Conservation (phyloP, 805 yeast species). For the Saturnispora besseyi region DNA sequence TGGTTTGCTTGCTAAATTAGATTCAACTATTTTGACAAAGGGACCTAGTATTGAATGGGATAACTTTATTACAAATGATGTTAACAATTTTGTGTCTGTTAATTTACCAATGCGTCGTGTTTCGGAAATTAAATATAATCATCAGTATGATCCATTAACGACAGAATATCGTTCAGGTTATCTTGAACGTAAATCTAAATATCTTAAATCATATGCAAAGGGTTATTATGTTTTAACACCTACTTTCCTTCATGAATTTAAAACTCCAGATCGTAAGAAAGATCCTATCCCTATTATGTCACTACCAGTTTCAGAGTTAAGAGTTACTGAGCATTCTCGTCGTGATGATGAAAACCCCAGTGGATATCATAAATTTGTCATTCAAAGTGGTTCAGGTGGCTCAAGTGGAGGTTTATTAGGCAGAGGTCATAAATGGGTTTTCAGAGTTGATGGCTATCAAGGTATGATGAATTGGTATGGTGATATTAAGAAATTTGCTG, state of each 20-base stretch:
- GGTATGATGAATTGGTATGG: slow-evolving; percentile 78
- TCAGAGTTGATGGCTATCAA: slow-evolving; percentile 77
- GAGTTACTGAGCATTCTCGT: slow-evolving; percentile 73
- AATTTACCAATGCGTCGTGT: slow-evolving; percentile 51
- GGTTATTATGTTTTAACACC: slow-evolving; percentile 92
- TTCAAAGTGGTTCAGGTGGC: slow-evolving; percentile 62
- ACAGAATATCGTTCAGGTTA: slow-evolving; percentile 65
- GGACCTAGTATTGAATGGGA: slow-evolving; percentile 87
- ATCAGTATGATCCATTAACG: slow-evolving; percentile 62
- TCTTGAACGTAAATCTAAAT: slow-evolving; percentile 85
- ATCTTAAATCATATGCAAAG: slow-evolving; percentile 78
- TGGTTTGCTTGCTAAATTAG: slow-evolving; percentile 54
- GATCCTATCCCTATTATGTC: slow-evolving; percentile 83
- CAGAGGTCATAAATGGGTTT: slow-evolving; percentile 90
- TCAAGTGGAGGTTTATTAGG: slow-evolving; percentile 58
- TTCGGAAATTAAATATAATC: slow-evolving; percentile 54
- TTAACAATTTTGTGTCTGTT: slow-evolving; percentile 54
- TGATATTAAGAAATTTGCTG: slow-evolving; percentile 62
- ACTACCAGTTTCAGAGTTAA: slow-evolving; percentile 67
- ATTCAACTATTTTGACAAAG: slow-evolving; percentile 61
- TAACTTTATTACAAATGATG: slow-evolving; percentile 63
- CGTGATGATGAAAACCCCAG: slow-evolving; percentile 50
- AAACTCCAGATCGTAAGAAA: slow-evolving; percentile 68
- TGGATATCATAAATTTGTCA: slow-evolving; percentile 63
- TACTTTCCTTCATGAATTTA: slow-evolving; percentile 82